phyloP scores from a whole-genome alignment of 169 alveolate species.

The Perkinsus chesapeaki region DNA sequence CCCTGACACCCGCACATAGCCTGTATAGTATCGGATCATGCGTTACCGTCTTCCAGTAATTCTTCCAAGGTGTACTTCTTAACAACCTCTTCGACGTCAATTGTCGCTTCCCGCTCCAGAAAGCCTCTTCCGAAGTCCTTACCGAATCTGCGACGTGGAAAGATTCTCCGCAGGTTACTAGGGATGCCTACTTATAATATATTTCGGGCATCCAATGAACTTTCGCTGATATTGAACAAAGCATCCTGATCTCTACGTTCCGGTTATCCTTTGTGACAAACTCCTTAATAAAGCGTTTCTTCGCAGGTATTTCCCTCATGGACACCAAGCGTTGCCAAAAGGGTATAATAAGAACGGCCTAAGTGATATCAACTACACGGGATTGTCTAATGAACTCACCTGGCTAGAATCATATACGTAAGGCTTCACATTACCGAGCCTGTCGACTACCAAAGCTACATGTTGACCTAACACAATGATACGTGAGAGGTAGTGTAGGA shows the following conservation, averaged over 20 bases:
- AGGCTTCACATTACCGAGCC: background rate
- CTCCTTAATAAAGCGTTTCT: background rate
- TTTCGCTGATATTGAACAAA: background rate
- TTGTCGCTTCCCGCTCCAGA: background rate
- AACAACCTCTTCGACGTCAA: constrained; percentile 5
- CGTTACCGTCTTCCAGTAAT: background rate
- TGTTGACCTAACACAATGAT: background rate
- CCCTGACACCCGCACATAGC: background rate
- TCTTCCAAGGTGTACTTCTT: background rate
- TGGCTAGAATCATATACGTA: background rate
- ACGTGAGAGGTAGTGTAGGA: no score
- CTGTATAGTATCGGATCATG: no score
- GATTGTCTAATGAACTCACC: background rate
- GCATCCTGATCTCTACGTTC: constrained; percentile 5
- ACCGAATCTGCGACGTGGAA: background rate
- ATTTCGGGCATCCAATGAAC: constrained; percentile 12
- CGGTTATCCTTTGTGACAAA: background rate
- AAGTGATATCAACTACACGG: background rate
- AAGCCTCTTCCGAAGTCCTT: constrained; percentile 9
- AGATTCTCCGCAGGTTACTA: background rate
- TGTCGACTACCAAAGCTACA: background rate
- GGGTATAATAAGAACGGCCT: background rate
- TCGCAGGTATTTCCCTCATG: background rate
- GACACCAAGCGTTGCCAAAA: background rate
- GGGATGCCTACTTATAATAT: background rate